These are phyloP conservation scores for Tarenaya hassleriana DNA, from an alignment of 345 rosid species.

Conservation along the genomic window DNA sequence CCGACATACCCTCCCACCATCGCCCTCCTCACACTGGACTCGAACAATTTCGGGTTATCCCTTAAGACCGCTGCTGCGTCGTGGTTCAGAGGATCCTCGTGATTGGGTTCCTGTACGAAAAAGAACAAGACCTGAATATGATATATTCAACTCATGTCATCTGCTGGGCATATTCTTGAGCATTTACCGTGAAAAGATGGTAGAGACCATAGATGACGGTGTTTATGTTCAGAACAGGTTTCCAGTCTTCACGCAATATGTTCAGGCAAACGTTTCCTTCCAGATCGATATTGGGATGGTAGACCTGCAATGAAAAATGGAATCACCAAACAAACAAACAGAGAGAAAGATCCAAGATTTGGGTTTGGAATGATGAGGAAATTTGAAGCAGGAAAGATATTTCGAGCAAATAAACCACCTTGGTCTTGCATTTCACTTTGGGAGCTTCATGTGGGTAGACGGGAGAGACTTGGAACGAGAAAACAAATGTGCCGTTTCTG, in stretches of 20 bases:
- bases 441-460: slow-evolving; percentile 96
- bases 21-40: slow-evolving; percentile 64
- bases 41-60: slow-evolving; percentile 69
- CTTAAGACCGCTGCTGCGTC: slow-evolving; percentile 88
- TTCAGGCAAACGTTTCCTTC: slow-evolving; percentile 97
- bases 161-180: background rate
- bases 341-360: background rate
- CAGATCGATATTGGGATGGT: slow-evolving; percentile 96
- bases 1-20: slow-evolving; percentile 84
- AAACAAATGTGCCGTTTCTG: slow-evolving; percentile 78
- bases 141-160: background rate
- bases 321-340: background rate
- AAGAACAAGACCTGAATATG: background rate
- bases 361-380: background rate
- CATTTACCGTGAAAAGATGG: slow-evolving; percentile 85
- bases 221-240: slow-evolving; percentile 93
- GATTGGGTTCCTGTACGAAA: slow-evolving; percentile 69
- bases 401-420: slow-evolving; percentile 36
- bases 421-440: slow-evolving; percentile 96
- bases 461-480: slow-evolving; percentile 83
- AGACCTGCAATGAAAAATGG: slow-evolving; percentile 46
- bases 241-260: slow-evolving; percentile 96
- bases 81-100: slow-evolving; percentile 89
- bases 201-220: slow-evolving; percentile 79
- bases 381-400: too few relatives aligned